Evolutionary conservation across 2,329 filamentous ascomycete species (phyloP), one percentile per base, ranked within the genome.

Genomic region (Arthroderma uncinatum): DNA sequence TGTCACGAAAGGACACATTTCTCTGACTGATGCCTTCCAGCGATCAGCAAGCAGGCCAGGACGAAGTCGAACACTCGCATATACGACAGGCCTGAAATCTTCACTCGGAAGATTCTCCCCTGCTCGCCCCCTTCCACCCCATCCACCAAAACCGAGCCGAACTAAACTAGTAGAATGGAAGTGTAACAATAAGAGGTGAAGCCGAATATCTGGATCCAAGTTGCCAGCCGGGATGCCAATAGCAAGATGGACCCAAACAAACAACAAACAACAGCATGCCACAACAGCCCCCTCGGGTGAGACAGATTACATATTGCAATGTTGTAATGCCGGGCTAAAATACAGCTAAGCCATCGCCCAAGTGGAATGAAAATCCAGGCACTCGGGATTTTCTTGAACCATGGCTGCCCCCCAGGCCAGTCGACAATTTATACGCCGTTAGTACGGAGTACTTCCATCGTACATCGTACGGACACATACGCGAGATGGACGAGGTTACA

Each of bases 131-230:
- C 21, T n/a, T 25, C 10, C 28, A 21, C 42, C 42, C 25, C 23
- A 30, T 33, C n/a, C 23, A 33, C 25, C 5, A 33, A n/a, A n/a
- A 50, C 44, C 25, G 28, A 33, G n/a, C 25, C 6, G 28, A 50
- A 25, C 28, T 50, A 33, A 50, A 50, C 23, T 33, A 50, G 40
- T 47, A 14, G 25, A 50, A 50, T 33, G 47, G 47, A 50, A 50
- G 47, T 50, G 47, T 50, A 50, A 50, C 47, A 30, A 50, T 50
- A 50, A 25, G 47, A 33, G 47, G 47, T 50, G 47, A 50, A 33
- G 47, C 47, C 47, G 47, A 50, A 50, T 50, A 33, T 50, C 47
- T 50, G 47, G 47, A 30, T 33, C 47, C 47, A 50, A 50, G 47
- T 33, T 50, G 25, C 47, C 47, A 50, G 47, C 47, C 33, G 47